Evolutionary conservation across 1,284 basidiomycete genomes (phyloP), one percentile per base, ranked within the genome.

Genomic region (Prillingera fragicola): DNA sequence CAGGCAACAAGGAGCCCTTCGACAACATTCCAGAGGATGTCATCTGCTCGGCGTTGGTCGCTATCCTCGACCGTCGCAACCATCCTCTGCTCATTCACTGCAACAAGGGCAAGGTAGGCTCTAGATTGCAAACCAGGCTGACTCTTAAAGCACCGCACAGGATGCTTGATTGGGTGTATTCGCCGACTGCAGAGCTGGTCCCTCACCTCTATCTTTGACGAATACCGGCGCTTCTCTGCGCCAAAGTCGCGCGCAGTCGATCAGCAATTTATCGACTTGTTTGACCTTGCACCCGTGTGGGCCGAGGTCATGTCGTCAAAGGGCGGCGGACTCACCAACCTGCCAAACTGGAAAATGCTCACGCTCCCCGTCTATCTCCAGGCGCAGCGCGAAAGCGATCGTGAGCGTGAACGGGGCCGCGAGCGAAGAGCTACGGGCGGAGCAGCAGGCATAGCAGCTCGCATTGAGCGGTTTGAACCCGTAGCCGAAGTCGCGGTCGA

Each of bases 1-100:
- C 77, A 2, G 77, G 76, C 2, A 78, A 78, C 67, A 79, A 72
- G 58, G 73, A 75, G 61, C 73, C 73, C 1, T 73, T 73, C 54
- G 73, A 73, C 41, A 73, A 73, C 43, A 74, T 78, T 32, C 75
- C 76, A 4, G 74, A 76, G 35, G 74, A 77, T 50, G 77, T 77
- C 43, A 76, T 79, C 49, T 71, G 73, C 21, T 70, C 72, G 1
- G 77, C 77, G 0, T 67, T 79, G 19, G 65, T 69, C n/a, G 72
- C 74, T 3, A 73, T 78, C 17, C 59, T 78, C n/a, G 77, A 79
- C 76, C 2, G n/a, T n/a, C 61, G 75, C 5, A 78, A 78, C 52
- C 75, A 76, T 43, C 76, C 77, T 1, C 67, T 79, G 22, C 59
- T 78, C 25, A 76, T 79, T 15, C 77, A 79, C 54, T 79, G 77